Base-by-base conservation (phyloP, 495 filamentous ascomycete genomes). In the Physcia stellaris region DNA sequence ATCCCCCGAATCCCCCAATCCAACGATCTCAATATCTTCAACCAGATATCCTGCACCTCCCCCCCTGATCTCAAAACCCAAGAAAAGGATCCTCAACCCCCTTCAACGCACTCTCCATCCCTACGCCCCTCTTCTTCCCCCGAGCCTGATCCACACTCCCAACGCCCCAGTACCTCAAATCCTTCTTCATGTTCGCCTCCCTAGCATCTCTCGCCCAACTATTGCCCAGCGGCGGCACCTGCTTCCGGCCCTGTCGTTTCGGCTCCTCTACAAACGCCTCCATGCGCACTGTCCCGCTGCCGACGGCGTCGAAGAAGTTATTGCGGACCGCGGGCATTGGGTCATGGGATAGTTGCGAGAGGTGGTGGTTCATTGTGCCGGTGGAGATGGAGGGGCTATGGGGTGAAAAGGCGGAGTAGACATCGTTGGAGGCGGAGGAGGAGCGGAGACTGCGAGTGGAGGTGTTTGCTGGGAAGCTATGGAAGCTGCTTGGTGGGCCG, bases 231-330 rank as follows among this genome's bases (percentile, higher is more conserved):
- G 26, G 26, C 16, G n/a, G 27, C 19, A 9, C 27, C 37, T 41
- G 27, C 13, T 40, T 35, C 18, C 42, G 35, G 10, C 24, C 41
- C 30, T n/a, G n/a, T n/a, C n/a, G n/a, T n/a, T n/a, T n/a, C n/a
- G n/a, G n/a, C 11, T 72, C 71, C 40, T 75, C 76, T 37, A 87
- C 80, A 52, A 98, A 98, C 0, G 90, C 90, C 57, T 96, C 90
- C 90, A 98, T 98, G 21, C 90, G 75, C 28, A 98, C 75, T 7
- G 86, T 94, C 12, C 90, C n/a, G n/a, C n/a, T n/a, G n/a, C n/a
- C 90, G 21, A 93, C 80, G 0, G 81, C 77, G 39, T 73, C 70
- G 40, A 69, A 71, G 47, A 67, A 64, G 41, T 68, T 65, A 19
- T 60, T 34, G 39, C 46, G 24, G 39, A 53, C 35, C 37, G 46